Conservation (phyloP, 192 early-diverging fungal species). For the Jimgerdemannia lactiflua region DNA sequence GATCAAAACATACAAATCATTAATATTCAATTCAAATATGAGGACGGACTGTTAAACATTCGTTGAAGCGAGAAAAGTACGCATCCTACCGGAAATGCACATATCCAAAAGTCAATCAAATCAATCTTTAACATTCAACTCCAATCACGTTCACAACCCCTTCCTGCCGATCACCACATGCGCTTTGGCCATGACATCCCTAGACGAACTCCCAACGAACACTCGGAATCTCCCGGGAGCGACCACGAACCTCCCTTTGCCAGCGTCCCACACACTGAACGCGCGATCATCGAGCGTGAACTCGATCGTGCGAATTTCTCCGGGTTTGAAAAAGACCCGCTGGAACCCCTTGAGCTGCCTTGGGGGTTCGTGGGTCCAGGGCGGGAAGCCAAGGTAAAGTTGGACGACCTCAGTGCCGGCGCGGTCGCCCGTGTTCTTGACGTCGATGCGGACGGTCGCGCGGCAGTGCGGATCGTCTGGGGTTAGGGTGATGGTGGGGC, state of each 20-base stretch:
- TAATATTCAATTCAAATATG: no score
- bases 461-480: no score
- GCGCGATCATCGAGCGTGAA: conserved; percentile 35
- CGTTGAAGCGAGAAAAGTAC: no score
- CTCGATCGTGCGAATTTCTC: conserved; percentile 38
- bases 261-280: conserved; percentile 19
- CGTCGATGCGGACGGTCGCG: conserved; percentile 21
- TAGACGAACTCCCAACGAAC: conserved; percentile 9
- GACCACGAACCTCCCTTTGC: conserved; percentile 12
- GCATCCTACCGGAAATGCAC: no score
- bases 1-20: no score
- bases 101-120: no score
- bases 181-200: background rate
- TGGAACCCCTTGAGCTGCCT: conserved; percentile 43
- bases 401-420: conserved; percentile 47
- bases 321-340: conserved; percentile 39
- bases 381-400: conserved; percentile 10
- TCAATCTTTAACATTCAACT: no score
- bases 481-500: conserved; percentile 28
- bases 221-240: conserved; percentile 20
- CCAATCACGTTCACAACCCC: no score
- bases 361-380: conserved; percentile 38
- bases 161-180: no score
- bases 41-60: no score
- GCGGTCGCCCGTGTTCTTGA: conserved; percentile 37